Conservation (phyloP, 371 early-diverging fungal species). For the Blyttiomyces sp. region DNA sequence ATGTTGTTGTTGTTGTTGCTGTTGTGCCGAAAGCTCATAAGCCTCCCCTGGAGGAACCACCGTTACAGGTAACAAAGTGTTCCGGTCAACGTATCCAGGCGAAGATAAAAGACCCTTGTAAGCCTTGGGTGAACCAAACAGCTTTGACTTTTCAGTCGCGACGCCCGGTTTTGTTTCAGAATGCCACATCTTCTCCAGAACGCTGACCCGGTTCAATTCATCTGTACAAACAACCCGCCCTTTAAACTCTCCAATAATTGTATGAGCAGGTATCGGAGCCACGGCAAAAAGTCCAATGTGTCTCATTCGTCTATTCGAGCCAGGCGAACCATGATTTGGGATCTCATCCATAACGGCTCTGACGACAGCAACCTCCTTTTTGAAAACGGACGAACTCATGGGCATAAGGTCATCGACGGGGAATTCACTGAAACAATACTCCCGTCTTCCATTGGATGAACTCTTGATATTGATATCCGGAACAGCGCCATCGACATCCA, state of each 20-base stretch:
- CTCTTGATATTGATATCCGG: not conserved
- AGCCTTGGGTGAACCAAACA: not conserved
- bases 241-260: conserved; percentile 6
- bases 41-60: not conserved
- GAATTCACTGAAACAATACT: too few relatives aligned
- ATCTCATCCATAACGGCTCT: too few relatives aligned
- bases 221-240: not conserved
- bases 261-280: not conserved
- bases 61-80: not conserved
- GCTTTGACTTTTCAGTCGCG: not conserved
- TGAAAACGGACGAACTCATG: too few relatives aligned
- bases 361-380: too few relatives aligned
- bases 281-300: conserved; percentile 4
- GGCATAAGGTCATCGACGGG: too few relatives aligned
- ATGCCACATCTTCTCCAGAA: not conserved
- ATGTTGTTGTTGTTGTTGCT: too few relatives aligned
- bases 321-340: too few relatives aligned
- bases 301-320: too few relatives aligned
- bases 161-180: not conserved
- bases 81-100: not conserved
- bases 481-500: conserved; percentile 1
- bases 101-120: conserved; percentile 3
- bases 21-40: too few relatives aligned
- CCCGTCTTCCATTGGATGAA: not conserved
- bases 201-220: not conserved